Evolutionary conservation across 169 alveolate genomes (phyloP).

Genomic region (Plasmodium vinckei): DNA sequence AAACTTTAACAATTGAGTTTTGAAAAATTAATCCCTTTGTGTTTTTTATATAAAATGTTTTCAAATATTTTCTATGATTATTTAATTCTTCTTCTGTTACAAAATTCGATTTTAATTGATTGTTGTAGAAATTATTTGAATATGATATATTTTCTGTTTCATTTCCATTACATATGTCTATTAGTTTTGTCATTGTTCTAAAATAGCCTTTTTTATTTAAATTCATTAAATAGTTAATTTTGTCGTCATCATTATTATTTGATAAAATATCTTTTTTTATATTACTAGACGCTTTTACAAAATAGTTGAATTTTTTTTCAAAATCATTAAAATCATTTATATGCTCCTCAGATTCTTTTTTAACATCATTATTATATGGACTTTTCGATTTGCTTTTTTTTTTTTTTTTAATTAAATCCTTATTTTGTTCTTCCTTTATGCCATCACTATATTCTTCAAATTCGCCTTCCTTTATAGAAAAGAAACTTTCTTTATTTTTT

Average conservation of each 20-base stretch:
- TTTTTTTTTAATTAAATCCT: background rate
- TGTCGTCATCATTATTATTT: constrained; percentile 33
- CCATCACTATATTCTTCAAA: background rate
- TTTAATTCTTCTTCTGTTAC: constrained; percentile 46
- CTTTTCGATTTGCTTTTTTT: background rate
- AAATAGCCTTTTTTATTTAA: constrained; percentile 44
- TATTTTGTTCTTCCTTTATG: background rate
- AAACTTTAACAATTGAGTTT: constrained; percentile 52
- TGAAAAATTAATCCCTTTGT: constrained; percentile 49
- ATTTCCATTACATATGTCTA: constrained; percentile 34
- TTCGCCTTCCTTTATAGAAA: background rate
- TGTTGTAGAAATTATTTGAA: constrained; percentile 23
- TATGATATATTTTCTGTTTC: constrained; percentile 31
- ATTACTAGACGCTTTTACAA: constrained; percentile 39
- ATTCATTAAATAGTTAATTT: constrained; percentile 22
- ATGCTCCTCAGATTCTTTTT: constrained; percentile 44
- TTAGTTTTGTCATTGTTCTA: constrained; percentile 50
- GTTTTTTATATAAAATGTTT: constrained; percentile 47
- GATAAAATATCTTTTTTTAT: constrained; percentile 39
- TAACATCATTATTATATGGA: constrained; percentile 4
- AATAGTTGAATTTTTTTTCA: constrained; percentile 70
- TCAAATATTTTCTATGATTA: constrained; percentile 35
- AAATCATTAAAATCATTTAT: constrained; percentile 45
- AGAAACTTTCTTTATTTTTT: constrained; percentile 9
- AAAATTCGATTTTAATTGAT: constrained; percentile 31